These are phyloP conservation scores for Penicillium polonicum DNA, from an alignment of 2,329 filamentous ascomycete species.

Conservation along the genomic window DNA sequence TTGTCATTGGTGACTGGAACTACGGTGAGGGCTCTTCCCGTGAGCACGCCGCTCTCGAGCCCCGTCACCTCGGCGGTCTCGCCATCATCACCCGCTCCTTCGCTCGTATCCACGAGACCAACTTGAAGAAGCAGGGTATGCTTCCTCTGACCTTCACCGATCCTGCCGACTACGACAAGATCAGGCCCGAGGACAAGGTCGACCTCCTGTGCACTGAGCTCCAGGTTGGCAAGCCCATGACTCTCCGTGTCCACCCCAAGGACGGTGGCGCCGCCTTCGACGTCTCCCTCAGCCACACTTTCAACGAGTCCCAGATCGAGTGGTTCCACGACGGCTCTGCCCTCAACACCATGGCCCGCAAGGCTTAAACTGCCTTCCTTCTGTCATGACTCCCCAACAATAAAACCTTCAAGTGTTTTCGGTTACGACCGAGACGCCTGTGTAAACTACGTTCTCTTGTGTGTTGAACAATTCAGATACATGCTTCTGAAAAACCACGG, in stretches of 20 bases:
- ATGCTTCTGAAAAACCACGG: constrained; percentile 3
- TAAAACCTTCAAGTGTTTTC: constrained; percentile 9
- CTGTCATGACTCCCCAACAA: constrained; percentile 6
- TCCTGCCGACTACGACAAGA: constrained; percentile 96
- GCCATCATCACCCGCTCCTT: constrained; percentile 95
- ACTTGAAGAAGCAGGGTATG: constrained; percentile 99
- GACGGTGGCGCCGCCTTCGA: constrained; percentile 73
- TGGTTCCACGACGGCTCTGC: constrained; percentile 99
- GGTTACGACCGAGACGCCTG: constrained; percentile 10
- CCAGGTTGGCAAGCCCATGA: constrained; percentile 88
- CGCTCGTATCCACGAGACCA: constrained; percentile 99
- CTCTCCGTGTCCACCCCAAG: constrained; percentile 87
- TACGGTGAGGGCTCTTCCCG: constrained; percentile 97
- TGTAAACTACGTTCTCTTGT: constrained; percentile 30
- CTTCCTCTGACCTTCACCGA: constrained; percentile 93
- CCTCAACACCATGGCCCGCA: constrained; percentile 97
- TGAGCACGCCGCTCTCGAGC: constrained; percentile 97
- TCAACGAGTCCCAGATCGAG: constrained; percentile 96
- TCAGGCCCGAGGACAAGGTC: constrained; percentile 87
- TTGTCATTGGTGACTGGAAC: constrained; percentile 99
- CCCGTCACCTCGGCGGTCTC: constrained; percentile 92
- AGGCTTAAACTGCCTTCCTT: constrained; percentile 30
- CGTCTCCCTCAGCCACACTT: constrained; percentile 85
- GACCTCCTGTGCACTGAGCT: constrained; percentile 87
- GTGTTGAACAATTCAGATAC: constrained; percentile 27